A percentile compares a stretch with the other conserved stretches of the same genome.
These are phyloP conservation scores for Candida ovalis DNA, from an alignment of 805 yeast genomes.

Conservation along the genomic window DNA sequence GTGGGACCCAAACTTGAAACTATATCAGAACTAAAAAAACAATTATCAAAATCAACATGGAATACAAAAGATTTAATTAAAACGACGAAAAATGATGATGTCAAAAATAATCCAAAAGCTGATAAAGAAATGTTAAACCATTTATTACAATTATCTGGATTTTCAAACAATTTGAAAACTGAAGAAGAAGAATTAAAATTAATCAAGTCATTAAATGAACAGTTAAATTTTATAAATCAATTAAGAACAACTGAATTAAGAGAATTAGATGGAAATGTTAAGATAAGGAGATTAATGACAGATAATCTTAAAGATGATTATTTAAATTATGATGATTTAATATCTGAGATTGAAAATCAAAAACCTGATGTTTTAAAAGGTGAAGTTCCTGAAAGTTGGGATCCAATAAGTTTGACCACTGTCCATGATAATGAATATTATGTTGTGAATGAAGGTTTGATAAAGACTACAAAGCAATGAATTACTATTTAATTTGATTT, in stretches of 20 bases:
- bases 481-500: not conserved
- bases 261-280: not conserved
- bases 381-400: conserved; percentile 41
- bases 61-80: conserved; percentile 21
- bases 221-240: conserved; percentile 46
- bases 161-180: conserved; percentile 30
- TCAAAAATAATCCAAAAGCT: conserved; percentile 4
- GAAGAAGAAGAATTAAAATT: conserved; percentile 30
- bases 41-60: conserved; percentile 25
- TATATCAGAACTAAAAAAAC: conserved; percentile 13
- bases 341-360: conserved; percentile 19
- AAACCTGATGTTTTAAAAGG: conserved; percentile 33
- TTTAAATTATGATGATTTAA: conserved; percentile 31
- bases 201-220: conserved; percentile 38
- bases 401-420: conserved; percentile 33
- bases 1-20: conserved; percentile 13
- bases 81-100: conserved; percentile 8
- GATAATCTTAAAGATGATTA: conserved; percentile 17
- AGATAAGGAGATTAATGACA: conserved; percentile 28
- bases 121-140: conserved; percentile 23
- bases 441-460: conserved; percentile 43
- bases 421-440: conserved; percentile 36
- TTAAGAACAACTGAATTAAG: conserved; percentile 34
- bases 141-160: conserved; percentile 46
- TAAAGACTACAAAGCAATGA: conserved; percentile 33